These are phyloP conservation scores for Backusella sp. DNA, from an alignment of 192 early-diverging fungal species.

Conservation along the genomic window DNA sequence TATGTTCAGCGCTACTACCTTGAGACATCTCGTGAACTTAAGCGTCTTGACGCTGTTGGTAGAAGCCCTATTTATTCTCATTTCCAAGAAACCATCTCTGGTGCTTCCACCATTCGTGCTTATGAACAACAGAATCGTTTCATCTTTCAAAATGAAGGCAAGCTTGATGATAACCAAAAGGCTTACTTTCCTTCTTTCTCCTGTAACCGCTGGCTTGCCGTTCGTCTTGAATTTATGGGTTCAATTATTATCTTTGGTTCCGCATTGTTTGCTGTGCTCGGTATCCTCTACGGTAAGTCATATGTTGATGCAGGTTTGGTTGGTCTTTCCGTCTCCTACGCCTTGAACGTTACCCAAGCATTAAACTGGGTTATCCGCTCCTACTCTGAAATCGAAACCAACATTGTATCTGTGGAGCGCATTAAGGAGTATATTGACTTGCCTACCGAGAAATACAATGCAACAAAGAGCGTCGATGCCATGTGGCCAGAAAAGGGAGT, in stretches of 20 bases:
- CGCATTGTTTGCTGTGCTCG: conserved; percentile 70
- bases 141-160: conserved; percentile 62
- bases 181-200: conserved; percentile 77
- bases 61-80: conserved; percentile 82
- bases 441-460: conserved; percentile 74
- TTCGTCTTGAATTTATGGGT: conserved; percentile 82
- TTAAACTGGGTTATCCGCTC: conserved; percentile 90
- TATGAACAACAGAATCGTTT: conserved; percentile 69
- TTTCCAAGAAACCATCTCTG: conserved; percentile 66
- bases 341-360: conserved; percentile 76
- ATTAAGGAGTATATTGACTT: conserved; percentile 83
- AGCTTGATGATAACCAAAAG: conserved; percentile 79
- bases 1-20: conserved; percentile 64
- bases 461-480: conserved; percentile 58
- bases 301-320: conserved; percentile 70
- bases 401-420: conserved; percentile 76
- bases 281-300: conserved; percentile 47
- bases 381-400: conserved; percentile 82
- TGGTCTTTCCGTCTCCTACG: conserved; percentile 62
- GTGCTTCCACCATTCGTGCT: conserved; percentile 67
- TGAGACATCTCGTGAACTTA: conserved; percentile 71
- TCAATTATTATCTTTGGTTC: conserved; percentile 81
- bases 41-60: conserved; percentile 78
- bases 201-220: conserved; percentile 65
- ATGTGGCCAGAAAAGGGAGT: conserved; percentile 77